Evolutionary conservation across 805 yeast genomes (phyloP), one percentile per base, ranked within the genome.

Genomic region (Candida namnaoensis): DNA sequence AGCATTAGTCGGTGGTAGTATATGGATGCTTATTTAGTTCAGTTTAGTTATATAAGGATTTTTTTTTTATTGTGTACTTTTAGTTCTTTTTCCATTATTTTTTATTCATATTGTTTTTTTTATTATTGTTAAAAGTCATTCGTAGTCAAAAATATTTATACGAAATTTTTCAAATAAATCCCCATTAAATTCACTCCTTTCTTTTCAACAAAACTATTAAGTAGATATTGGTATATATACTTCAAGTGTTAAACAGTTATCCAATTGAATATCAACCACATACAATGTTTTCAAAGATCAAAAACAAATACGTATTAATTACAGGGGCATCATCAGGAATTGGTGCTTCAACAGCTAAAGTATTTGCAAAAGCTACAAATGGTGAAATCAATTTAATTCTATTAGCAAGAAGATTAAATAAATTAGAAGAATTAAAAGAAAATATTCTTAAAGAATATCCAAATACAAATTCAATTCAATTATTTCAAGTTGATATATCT

Each of bases 301-400:
- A 82, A 26, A 82, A 82, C 38, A 87, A 88, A 56, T 76, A 78
- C 19, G 72, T 84, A n/a, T 71, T 88, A 27, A 80, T 88, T 51
- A 85, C 96, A 25, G 96, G 96, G 44, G 96, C 96, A 9, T 84
- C 95, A 24, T 78, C 95, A 11, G 96, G 97, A 39, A 88, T 90
- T 54, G 96, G 96, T 10, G 78, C 76, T 49, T 88, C 95, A 41
- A 87, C 95, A 13, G 96, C 96, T 14, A 64, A 69, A 40, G 91
- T 86, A 57, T 77, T 86, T 49, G 90, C 95, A 28, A 77, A 54
- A 23, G 82, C 84, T 14, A 71, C 88, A 32, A 67, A 74, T 40
- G 93, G 93, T 23, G 59, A 78, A 13, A 58, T 80, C 51, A 78
- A 80, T 52, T 71, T 85, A 50, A 67, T 86, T 45, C 68, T 85